phyloP scores from a whole-genome alignment of 768 basidiomycete genomes.

The Mycena kentingensis region DNA sequence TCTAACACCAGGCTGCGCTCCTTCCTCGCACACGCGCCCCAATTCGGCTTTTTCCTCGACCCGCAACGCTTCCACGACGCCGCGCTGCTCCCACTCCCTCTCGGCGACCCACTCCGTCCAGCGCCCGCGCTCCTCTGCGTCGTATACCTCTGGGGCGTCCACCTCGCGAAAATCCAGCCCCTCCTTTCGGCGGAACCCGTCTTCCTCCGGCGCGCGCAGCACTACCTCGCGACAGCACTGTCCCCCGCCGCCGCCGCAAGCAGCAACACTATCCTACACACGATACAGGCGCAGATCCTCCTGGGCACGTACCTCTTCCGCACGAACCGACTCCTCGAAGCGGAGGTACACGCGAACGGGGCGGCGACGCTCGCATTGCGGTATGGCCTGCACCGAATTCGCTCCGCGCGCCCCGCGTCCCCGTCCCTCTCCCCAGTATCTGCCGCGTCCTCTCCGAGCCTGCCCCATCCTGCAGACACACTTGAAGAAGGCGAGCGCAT shows the following conservation, averaged over 20 bases:
- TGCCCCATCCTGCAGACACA: conserved; percentile 9
- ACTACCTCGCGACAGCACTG: conserved; percentile 9
- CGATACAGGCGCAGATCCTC: conserved; percentile 19
- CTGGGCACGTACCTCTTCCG: conserved; percentile 14
- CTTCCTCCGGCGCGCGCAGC: conserved; percentile 10
- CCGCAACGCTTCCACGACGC: conserved; percentile 8
- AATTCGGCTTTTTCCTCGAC: conserved; percentile 21
- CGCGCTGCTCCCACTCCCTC: conserved; percentile 2
- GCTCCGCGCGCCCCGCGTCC: neutral
- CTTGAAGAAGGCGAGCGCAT: conserved; percentile 24
- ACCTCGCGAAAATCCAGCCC: conserved; percentile 1
- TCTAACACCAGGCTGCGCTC: conserved; percentile 3
- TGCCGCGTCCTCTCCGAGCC: neutral
- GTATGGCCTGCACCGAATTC: conserved; percentile 11
- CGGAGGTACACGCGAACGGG: conserved; percentile 14
- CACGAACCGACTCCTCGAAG: conserved; percentile 6
- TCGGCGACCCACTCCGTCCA: conserved; percentile 13
- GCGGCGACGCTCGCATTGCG: conserved; percentile 12
- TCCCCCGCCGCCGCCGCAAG: neutral
- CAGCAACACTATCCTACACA: conserved; percentile 1
- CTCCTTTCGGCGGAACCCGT: conserved; percentile 3
- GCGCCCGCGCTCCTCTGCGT: conserved; percentile 15
- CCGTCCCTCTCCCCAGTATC: neutral
- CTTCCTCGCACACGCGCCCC: conserved; percentile 16
- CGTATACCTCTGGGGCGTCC: conserved; percentile 15